These are phyloP conservation scores for Neurospora africana DNA, from an alignment of 495 filamentous ascomycete species.

Conservation along the genomic window DNA sequence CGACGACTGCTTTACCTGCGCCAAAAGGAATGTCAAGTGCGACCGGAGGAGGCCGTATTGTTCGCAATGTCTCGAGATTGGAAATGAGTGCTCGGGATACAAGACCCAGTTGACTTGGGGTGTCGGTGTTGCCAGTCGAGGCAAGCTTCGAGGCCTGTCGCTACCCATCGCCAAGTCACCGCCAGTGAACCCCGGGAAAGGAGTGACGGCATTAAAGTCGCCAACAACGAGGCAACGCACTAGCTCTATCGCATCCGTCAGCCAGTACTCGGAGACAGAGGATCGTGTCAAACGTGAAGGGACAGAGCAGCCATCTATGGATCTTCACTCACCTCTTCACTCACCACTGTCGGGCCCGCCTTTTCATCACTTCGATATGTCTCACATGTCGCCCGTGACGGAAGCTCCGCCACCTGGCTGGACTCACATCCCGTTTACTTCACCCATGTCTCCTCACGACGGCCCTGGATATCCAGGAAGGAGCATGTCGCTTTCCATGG, in stretches of 20 bases:
- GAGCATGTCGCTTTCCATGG: conserved; percentile 17
- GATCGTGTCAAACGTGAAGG: conserved; percentile 15
- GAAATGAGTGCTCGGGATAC: conserved; percentile 93
- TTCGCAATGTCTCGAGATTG: conserved; percentile 82
- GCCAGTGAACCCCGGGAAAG: conserved; percentile 42
- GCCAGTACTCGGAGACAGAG: conserved; percentile 29
- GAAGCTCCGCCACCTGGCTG: conserved; percentile 24
- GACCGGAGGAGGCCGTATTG: conserved; percentile 92
- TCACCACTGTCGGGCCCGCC: conserved; percentile 12
- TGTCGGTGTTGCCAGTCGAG: conserved; percentile 89
- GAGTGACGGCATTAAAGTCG: conserved; percentile 19
- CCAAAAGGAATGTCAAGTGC: conserved; percentile 71
- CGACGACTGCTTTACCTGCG: conserved; percentile 93
- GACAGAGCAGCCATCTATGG: conserved; percentile 9
- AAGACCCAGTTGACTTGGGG: conserved; percentile 98
- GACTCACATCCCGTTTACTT: conserved; percentile 23
- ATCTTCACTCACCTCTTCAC: conserved; percentile 1
- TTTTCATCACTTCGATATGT: conserved; percentile 30
- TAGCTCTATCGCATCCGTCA: conserved; percentile 23
- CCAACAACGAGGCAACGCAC: conserved; percentile 27
- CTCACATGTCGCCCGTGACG: conserved; percentile 23
- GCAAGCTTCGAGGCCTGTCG: conserved; percentile 83
- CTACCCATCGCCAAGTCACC: conserved; percentile 70
- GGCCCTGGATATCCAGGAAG: conserved; percentile 13
- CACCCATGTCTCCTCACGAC: conserved; percentile 16